Conservation (phyloP, 441 rosid species). For the Syzygium malaccense region DNA sequence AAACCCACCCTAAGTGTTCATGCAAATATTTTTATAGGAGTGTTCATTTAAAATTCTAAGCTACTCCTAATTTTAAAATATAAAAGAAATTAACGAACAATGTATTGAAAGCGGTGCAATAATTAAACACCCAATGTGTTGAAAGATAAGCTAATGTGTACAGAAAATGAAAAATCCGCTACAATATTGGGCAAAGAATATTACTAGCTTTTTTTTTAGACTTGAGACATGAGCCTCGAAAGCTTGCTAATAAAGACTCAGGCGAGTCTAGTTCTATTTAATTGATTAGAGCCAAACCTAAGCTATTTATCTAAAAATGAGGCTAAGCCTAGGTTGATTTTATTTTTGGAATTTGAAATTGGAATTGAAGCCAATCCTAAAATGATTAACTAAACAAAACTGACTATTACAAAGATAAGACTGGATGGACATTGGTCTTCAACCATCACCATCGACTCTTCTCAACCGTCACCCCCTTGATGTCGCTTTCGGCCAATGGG, state of each 20-base stretch:
- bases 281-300: not conserved
- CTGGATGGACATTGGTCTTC: not conserved
- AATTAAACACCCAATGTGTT: not conserved
- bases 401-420: not conserved
- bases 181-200: no score
- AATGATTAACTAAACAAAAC: not conserved
- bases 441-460: not conserved
- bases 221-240: not conserved
- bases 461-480: not conserved
- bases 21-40: no score
- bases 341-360: not conserved
- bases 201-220: not conserved
- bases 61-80: no score
- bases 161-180: no score
- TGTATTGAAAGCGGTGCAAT: not conserved
- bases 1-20: no score
- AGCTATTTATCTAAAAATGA: not conserved
- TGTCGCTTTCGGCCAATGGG: not conserved
- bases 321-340: not conserved
- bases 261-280: not conserved
- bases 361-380: not conserved
- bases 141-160: not conserved
- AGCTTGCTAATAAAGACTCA: not conserved
- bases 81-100: no score
- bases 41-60: not conserved